These are phyloP conservation scores for Rhodotorula glutinis DNA, from an alignment of 1,284 basidiomycete species.

Conservation along the genomic window DNA sequence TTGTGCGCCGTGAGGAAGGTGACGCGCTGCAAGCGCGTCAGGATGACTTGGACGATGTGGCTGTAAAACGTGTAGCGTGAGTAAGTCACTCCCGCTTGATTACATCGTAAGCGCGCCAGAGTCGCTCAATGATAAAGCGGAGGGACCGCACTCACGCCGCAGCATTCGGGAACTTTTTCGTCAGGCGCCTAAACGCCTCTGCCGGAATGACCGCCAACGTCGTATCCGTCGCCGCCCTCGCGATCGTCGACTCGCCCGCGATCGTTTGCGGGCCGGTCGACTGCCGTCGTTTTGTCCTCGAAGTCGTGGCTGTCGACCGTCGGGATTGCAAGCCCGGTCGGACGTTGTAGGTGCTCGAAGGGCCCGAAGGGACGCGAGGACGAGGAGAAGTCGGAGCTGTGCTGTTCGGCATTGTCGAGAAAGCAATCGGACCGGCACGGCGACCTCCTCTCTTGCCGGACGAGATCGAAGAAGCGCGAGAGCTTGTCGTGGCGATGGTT, in stretches of 20 bases:
- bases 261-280: constrained; percentile 2
- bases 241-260: constrained; percentile 56
- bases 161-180: constrained; percentile 93
- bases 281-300: neutral
- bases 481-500: neutral
- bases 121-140: too few species aligned
- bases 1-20: constrained; percentile 93
- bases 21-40: constrained; percentile 92
- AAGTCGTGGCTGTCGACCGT: neutral
- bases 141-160: constrained; percentile 57
- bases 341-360: neutral
- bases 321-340: neutral
- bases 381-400: neutral
- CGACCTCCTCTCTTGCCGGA: neutral
- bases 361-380: neutral
- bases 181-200: constrained; percentile 84
- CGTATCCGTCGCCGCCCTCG: constrained; percentile 86
- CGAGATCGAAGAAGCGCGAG: neutral
- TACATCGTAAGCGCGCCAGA: too few species aligned
- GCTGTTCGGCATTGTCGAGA: neutral
- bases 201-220: constrained; percentile 98
- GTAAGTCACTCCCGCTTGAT: neutral
- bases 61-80: neutral
- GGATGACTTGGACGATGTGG: constrained; percentile 95
- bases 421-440: neutral